Evolutionary conservation across 352 stramenopile species (phyloP).

Genomic region (Pythium phragmiticola): DNA sequence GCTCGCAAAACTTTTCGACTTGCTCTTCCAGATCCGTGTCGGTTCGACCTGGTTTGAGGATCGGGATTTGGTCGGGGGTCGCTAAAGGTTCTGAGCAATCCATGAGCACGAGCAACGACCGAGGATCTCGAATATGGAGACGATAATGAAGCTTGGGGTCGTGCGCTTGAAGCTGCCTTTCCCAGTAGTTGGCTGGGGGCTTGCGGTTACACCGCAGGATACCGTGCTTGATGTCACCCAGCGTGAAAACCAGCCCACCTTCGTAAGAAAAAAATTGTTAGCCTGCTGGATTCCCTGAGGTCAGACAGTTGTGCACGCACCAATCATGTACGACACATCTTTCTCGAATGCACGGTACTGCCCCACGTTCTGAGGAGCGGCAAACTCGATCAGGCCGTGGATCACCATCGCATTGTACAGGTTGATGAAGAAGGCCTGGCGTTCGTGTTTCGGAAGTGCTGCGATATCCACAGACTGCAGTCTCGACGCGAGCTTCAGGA

Average conservation of each 20-base stretch:
- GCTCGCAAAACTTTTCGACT: constrained; percentile 73
- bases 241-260: constrained; percentile 73
- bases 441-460: constrained; percentile 76
- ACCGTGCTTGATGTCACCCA: constrained; percentile 86
- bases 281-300: background rate
- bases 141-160: constrained; percentile 82
- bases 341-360: constrained; percentile 86
- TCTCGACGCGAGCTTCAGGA: constrained; percentile 62
- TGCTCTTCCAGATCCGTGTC: constrained; percentile 86
- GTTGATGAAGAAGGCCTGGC: constrained; percentile 89
- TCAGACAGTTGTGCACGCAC: constrained; percentile 23
- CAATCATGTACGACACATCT: constrained; percentile 77
- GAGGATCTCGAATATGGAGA: constrained; percentile 85
- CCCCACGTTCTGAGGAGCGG: constrained; percentile 77
- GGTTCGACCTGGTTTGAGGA: constrained; percentile 76
- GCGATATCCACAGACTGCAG: constrained; percentile 75
- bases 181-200: constrained; percentile 85
- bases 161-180: constrained; percentile 76
- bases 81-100: constrained; percentile 70
- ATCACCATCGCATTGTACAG: constrained; percentile 89
- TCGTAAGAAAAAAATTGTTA: constrained; percentile 7
- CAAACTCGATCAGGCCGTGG: constrained; percentile 83
- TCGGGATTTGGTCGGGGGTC: constrained; percentile 57
- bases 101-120: constrained; percentile 78
- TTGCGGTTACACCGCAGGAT: constrained; percentile 89